Evolutionary conservation across 2,329 filamentous ascomycete species (phyloP).

Genomic region (Colletotrichum melonis): DNA sequence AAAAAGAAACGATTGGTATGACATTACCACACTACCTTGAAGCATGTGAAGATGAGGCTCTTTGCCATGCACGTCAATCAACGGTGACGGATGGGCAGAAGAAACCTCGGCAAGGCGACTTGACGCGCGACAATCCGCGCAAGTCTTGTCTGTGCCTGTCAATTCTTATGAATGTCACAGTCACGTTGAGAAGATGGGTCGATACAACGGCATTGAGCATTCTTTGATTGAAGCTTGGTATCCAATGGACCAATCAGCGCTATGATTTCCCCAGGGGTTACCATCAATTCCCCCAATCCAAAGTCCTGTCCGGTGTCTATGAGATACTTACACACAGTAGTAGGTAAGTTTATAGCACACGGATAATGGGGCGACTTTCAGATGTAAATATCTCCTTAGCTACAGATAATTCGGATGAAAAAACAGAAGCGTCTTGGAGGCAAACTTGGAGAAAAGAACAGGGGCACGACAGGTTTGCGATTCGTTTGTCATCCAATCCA

Average conservation of each 20-base stretch:
- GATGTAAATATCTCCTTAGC: too few relatives aligned
- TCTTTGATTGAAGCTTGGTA: not conserved
- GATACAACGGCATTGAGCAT: not conserved
- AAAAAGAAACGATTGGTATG: not conserved
- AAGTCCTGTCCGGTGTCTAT: not conserved
- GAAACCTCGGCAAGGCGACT: not conserved
- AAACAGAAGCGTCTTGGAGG: not conserved
- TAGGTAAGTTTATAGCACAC: too few relatives aligned
- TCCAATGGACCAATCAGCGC: not conserved
- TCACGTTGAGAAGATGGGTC: slow-evolving; percentile 6
- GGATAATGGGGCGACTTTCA: too few relatives aligned
- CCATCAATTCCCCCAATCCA: not conserved
- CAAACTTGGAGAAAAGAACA: not conserved
- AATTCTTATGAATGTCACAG: not conserved
- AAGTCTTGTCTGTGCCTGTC: not conserved
- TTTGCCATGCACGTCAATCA: not conserved
- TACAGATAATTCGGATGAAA: not conserved
- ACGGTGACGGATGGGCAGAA: not conserved
- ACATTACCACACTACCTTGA: not conserved
- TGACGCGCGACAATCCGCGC: not conserved
- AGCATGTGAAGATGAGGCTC: slow-evolving; percentile 3
- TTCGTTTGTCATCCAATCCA: slow-evolving; percentile 2
- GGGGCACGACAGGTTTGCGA: not conserved
- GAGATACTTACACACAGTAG: not conserved
- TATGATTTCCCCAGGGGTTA: not conserved